Evolutionary conservation across 805 yeast species (phyloP).

Genomic region (Spathaspora passalidarum): DNA sequence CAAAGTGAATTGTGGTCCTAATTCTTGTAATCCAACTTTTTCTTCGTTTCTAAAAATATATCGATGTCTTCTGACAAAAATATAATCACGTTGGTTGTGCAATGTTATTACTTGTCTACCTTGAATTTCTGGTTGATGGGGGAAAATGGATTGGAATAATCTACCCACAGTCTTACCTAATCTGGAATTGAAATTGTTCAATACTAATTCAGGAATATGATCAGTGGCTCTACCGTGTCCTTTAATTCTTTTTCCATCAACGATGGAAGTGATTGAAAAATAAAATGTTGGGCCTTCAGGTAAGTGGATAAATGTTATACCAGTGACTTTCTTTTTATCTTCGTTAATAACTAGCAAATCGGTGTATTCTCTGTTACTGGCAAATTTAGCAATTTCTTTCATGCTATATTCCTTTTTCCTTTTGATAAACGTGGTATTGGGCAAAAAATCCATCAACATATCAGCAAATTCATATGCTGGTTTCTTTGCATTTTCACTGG

Average conservation of each 20-base stretch:
- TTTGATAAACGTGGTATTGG: conserved; percentile 82
- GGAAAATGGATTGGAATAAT: conserved; percentile 87
- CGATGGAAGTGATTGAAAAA: conserved; percentile 76
- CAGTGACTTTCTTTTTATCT: conserved; percentile 88
- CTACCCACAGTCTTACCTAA: conserved; percentile 92
- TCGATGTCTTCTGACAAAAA: conserved; percentile 93
- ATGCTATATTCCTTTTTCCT: conserved; percentile 84
- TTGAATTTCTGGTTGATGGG: conserved; percentile 87
- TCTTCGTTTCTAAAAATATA: conserved; percentile 87
- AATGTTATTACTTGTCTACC: conserved; percentile 95
- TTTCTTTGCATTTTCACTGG: conserved; percentile 81
- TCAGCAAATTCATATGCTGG: conserved; percentile 90
- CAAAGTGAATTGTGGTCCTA: conserved; percentile 95
- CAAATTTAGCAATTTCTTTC: conserved; percentile 81
- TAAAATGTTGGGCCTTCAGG: conserved; percentile 96
- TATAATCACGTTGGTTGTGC: conserved; percentile 94
- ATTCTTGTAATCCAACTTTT: conserved; percentile 89
- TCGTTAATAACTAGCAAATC: conserved; percentile 89
- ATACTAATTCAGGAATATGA: conserved; percentile 86
- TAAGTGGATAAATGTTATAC: conserved; percentile 87
- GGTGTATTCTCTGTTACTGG: conserved; percentile 81
- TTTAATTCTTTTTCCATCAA: conserved; percentile 67
- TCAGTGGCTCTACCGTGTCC: conserved; percentile 92
- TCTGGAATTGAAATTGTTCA: conserved; percentile 90
- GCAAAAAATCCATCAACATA: conserved; percentile 76